Base-by-base conservation (phyloP, 148 eudicot species). In the Vaccinium corymbosum region DNA sequence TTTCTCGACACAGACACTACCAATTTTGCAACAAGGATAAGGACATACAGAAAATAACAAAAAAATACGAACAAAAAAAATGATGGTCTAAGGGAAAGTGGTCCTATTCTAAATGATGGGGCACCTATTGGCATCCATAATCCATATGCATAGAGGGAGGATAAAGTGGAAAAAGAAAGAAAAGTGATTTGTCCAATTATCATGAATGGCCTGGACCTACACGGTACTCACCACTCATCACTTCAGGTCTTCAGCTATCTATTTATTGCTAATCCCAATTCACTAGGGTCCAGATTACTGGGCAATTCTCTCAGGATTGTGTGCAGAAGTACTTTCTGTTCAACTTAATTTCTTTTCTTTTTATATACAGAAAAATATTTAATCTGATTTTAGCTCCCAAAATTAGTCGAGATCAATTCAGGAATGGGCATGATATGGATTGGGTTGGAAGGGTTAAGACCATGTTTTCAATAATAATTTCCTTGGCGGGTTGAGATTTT, bases 51-150 rank as follows among this genome's bases (percentile, higher is more conserved):
- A 66, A 12, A 66, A 12, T 11, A 3, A 66, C 16, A 27, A 68
- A 68, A 68, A 27, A 29, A 68, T 68, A 27, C 2, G 0, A 13
- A 68, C 3, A 35, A 35, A 1, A 68, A 42, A 32, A 42, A 73
- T 73, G 77, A 73, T 73, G 4, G 77, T 73, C 77, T 32, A 73
- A 14, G 49, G 0, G 51, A 19, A 72, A 8, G 50, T 73, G 50
- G 49, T 17, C 51, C 50, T 15, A 73, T 17, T 16, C 25, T 73
- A 73, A 73, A 73, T 73, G 25, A 73, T 73, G 77, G 50, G n/a
- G 50, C 50, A 42, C 77, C 77, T 73, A 73, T 73, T 73, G 77
- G 77, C 77, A 42, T 16, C 77, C 77, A 38, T 73, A 42, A 42
- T 16, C 77, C 77, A 38, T 73, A 19, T 73, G 50, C 77, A 38